phyloP scores from a whole-genome alignment of 1,139 yeast species.

The Yamadazyma aaseri region DNA sequence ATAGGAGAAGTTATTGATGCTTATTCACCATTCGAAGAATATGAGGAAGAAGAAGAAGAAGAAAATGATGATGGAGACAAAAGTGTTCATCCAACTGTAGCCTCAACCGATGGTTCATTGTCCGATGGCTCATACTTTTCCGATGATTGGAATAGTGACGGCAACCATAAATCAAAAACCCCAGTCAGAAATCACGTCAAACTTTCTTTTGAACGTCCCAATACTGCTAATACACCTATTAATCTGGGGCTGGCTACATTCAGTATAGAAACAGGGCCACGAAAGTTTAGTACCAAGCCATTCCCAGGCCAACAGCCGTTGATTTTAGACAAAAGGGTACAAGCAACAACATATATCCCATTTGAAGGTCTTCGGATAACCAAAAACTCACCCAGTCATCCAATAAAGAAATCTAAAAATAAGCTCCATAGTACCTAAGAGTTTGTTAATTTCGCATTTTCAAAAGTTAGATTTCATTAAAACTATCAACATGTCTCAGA shows the following conservation, averaged over 20 bases:
- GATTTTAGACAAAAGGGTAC: constrained; percentile 2
- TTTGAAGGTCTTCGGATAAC: constrained; percentile 10
- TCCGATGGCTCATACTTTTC: constrained; percentile 15
- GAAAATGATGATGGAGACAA: not conserved
- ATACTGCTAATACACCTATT: no score
- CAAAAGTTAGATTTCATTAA: no score
- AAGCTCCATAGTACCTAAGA: constrained; percentile 7
- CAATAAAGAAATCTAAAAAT: constrained; percentile 10
- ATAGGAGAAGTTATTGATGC: constrained; percentile 3
- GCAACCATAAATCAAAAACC: constrained; percentile 1
- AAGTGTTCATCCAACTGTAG: no score
- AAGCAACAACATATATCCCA: constrained; percentile 4
- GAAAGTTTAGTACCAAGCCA: no score
- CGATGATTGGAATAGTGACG: constrained; percentile 12
- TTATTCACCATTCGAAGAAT: constrained; percentile 1
- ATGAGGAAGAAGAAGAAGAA: no score
- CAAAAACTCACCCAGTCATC: constrained; percentile 6
- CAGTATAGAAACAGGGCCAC: no score
- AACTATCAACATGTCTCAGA: constrained; percentile 7
- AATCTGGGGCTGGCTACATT: no score
- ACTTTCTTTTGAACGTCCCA: no score
- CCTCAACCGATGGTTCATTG: not conserved
- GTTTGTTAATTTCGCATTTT: constrained; percentile 1
- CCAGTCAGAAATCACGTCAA: not conserved
- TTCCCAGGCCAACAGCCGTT: no score